Conservation (phyloP, 2,329 filamentous ascomycete species). For the Capronia americana region DNA sequence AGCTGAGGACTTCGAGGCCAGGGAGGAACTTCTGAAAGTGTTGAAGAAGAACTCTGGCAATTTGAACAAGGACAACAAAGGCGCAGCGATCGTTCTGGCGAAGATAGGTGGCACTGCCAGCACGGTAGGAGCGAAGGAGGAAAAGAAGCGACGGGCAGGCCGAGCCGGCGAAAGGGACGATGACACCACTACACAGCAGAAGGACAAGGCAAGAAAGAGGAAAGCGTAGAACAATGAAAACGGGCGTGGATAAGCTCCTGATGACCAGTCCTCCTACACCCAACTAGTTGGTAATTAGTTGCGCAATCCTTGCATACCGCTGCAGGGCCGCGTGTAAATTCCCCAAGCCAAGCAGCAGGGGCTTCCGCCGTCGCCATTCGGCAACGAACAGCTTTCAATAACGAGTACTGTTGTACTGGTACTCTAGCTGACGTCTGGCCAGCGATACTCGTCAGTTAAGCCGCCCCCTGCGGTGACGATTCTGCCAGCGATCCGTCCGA, state of each 20-base stretch:
- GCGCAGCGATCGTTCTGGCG: constrained; percentile 53
- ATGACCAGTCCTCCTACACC: not conserved
- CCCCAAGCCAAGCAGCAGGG: not conserved
- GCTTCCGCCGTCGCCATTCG: not conserved
- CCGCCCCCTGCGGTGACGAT: not conserved
- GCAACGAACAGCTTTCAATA: not conserved
- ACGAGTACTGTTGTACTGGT: too few relatives aligned
- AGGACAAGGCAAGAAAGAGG: constrained; percentile 14
- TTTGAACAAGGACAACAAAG: constrained; percentile 56
- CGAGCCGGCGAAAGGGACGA: not conserved
- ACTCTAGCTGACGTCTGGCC: too few relatives aligned
- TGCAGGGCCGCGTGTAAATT: not conserved
- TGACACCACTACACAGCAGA: constrained; percentile 12
- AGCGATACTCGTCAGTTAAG: not conserved
- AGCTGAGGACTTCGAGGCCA: constrained; percentile 71
- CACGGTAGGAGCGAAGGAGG: constrained; percentile 13
- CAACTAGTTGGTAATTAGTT: not conserved
- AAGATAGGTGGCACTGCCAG: constrained; percentile 38
- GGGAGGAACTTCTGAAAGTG: constrained; percentile 69
- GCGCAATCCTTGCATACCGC: not conserved
- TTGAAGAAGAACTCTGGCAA: constrained; percentile 67
- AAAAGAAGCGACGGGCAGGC: not conserved
- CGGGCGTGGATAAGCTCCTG: not conserved
- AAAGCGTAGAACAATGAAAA: not conserved
- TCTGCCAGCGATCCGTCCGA: not conserved